Conservation (phyloP, 352 stramenopile species). For the Pythium plurisporium region DNA sequence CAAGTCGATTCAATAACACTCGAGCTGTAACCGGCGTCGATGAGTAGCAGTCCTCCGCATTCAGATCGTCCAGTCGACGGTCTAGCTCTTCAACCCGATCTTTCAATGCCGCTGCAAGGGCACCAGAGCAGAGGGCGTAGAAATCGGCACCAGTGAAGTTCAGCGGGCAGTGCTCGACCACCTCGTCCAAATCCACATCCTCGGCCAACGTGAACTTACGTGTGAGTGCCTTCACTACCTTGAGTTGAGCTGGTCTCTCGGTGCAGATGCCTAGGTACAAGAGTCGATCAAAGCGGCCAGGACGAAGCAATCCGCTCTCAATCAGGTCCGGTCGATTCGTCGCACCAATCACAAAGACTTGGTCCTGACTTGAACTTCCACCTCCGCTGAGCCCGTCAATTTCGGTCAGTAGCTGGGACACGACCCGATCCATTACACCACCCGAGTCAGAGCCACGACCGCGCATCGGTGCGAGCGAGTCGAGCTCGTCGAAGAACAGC, state of each 20-base stretch:
- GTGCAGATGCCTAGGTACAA: conserved; percentile 82
- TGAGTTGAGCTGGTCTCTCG: conserved; percentile 63
- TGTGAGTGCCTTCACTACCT: conserved; percentile 81
- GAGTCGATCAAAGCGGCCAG: conserved; percentile 86
- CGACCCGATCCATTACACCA: conserved; percentile 95
- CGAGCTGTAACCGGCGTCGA: conserved; percentile 66
- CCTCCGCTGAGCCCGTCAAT: conserved; percentile 87
- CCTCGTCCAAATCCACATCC: conserved; percentile 52
- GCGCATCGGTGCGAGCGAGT: conserved; percentile 87
- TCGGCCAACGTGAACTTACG: conserved; percentile 69
- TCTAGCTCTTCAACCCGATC: conserved; percentile 66
- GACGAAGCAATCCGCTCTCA: conserved; percentile 92
- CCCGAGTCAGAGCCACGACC: conserved; percentile 84
- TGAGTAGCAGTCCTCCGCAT: conserved; percentile 77
- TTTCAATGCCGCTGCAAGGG: conserved; percentile 72
- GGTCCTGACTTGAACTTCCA: conserved; percentile 54
- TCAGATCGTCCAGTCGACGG: conserved; percentile 59
- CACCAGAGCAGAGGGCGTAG: conserved; percentile 77
- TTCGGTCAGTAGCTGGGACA: conserved; percentile 94
- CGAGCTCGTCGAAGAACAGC: conserved; percentile 93
- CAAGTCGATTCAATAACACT: conserved; percentile 59
- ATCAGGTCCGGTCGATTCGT: conserved; percentile 97
- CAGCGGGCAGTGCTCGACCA: conserved; percentile 56
- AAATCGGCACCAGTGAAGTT: conserved; percentile 85
- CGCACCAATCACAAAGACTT: conserved; percentile 95